Base-by-base conservation (phyloP, 192 early-diverging fungal species). In the Backusella macrospora region DNA sequence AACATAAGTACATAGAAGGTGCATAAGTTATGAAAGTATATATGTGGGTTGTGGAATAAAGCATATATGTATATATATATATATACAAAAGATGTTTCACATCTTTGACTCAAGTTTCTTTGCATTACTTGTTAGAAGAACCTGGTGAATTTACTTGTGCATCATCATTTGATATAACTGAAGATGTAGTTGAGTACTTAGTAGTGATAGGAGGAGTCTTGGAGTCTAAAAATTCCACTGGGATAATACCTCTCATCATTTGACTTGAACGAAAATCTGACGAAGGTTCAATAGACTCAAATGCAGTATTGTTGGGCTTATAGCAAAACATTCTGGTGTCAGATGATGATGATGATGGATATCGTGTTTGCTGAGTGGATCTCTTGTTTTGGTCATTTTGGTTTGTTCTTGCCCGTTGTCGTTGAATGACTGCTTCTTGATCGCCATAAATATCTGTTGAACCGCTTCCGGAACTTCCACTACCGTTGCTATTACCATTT, bases 401-500 rank as follows among this genome's bases (percentile, higher is more conserved):
- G 13, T 23, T 8, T 12, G 23, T 4, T 68, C 13, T 40, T 23
- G 29, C 29, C 29, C 29, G 43, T 46, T 37, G 46, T 52, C 47
- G 46, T 44, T 21, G 64, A 29, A 59, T 23, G 15, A 34, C 48
- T 37, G 42, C 55, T 59, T 64, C 62, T 68, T 71, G 71, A 38
- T 65, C 70, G 1, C 70, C 62, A 46, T 69, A 69, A 5, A 39
- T 39, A 14, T 76, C 70, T 5, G 44, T 49, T 10, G 75, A 76
- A 3, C 71, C 71, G 38, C 65, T 77, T 38, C 65, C 64, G 18
- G 71, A 73, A 63, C 55, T 77, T 2, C 76, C 76, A 45, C 65
- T 77, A 1, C 70, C 65, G 63, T 72, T 77, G 12, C 74, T 70
- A 48, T 70, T 72, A 12, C 78, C 78, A 66, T 79, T 79, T 0